Base-by-base conservation (phyloP, 306 rosid species). In the Vachellia collinsii region DNA sequence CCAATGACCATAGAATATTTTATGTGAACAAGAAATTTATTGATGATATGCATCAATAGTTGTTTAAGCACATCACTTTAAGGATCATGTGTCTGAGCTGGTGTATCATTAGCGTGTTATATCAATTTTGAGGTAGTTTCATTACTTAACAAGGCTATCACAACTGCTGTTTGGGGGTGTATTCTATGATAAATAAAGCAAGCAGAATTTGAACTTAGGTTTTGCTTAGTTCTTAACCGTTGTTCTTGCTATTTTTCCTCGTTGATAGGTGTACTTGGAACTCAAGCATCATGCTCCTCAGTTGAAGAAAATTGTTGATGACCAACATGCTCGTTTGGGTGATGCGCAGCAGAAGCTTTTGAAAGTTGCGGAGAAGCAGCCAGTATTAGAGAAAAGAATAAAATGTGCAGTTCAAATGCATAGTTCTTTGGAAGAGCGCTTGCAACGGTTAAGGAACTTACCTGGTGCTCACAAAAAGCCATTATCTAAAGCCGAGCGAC, bases 211-310 rank as follows among this genome's bases (percentile, higher is more conserved):
- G 42, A 39, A 78, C 53, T 48, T 29, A 36, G 62, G 66, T 42
- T 39, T 20, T 59, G 75, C 68, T 50, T 80, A 42, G n/a, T 8
- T 70, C 13, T 86, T 65, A 75, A 77, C 58, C 13, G 62, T 23
- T 74, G 64, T 77, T 76, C 46, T 62, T 67, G 5, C 68, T 25
- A 62, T 65, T 6, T 56, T 63, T 48, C 76, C 44, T 78, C 17
- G 36, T 67, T 77, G 23, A 68, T 70, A 94, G 98, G 98, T 92
- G 77, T 85, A 87, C 87, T 90, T 93, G 76, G 97, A 93, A 83
- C 89, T 96, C 70, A 87, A 86, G 91, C 97, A 92, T 85, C 98
- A 93, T 38, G 98, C 93, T 62, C 94, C 97, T 64, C 92, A 86
- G 77, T 81, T 96, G 91, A 96, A 89, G 85, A 89, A 88, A 87